These are phyloP conservation scores for Thelonectria rubi DNA, from an alignment of 2,329 filamentous ascomycete genomes.

Conservation along the genomic window DNA sequence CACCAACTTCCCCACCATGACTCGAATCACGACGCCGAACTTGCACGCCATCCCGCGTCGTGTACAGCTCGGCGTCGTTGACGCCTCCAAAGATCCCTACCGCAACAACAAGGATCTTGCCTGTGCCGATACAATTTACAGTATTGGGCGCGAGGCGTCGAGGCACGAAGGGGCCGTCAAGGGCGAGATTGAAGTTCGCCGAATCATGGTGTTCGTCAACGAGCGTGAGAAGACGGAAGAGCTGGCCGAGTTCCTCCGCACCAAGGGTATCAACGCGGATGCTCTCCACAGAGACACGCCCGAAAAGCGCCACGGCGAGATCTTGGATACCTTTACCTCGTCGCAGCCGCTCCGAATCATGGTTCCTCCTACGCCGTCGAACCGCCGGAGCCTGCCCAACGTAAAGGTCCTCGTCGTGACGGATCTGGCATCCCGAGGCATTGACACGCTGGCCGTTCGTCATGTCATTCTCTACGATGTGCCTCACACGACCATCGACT, in stretches of 20 bases:
- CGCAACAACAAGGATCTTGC: conserved; percentile 91
- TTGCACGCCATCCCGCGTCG: conserved; percentile 94
- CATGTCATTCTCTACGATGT: conserved; percentile 97
- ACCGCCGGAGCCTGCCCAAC: conserved; percentile 69
- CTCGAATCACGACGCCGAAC: conserved; percentile 91
- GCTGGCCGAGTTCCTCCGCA: conserved; percentile 78
- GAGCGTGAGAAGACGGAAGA: conserved; percentile 89
- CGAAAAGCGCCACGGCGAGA: conserved; percentile 79
- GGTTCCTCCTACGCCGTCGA: conserved; percentile 43
- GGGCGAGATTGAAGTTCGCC: conserved; percentile 73
- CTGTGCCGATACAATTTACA: conserved; percentile 94
- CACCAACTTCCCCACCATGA: conserved; percentile 82
- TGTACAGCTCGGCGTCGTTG: conserved; percentile 92
- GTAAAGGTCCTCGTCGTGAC: conserved; percentile 95
- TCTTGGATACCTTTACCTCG: conserved; percentile 78
- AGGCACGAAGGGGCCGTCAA: conserved; percentile 65
- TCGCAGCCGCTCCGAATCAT: conserved; percentile 52
- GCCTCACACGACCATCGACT: conserved; percentile 97
- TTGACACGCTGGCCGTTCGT: conserved; percentile 90
- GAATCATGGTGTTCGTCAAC: conserved; percentile 95
- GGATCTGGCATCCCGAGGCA: conserved; percentile 89
- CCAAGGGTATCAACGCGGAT: conserved; percentile 88
- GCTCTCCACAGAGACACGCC: conserved; percentile 86
- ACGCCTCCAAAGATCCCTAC: conserved; percentile 92
- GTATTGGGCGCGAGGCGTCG: conserved; percentile 80